Base-by-base conservation (phyloP, 1,284 basidiomycete genomes). In the Pholiota adiposa region DNA sequence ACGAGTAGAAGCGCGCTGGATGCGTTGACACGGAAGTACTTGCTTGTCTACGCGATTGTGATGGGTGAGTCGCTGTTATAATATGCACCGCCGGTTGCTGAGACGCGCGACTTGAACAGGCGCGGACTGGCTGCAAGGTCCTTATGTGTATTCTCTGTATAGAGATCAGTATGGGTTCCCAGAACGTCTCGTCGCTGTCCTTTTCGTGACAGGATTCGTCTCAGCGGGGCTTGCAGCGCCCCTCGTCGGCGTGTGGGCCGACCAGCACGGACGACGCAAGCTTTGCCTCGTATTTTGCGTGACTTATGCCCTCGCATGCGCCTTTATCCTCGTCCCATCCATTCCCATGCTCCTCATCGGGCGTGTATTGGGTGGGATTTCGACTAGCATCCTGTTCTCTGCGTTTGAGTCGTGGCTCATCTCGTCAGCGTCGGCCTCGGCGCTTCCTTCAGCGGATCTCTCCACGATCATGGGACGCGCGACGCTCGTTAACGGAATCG, bases 111-210 rank as follows among this genome's bases (percentile, higher is more conserved):
- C 19, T 19, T 55, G 12, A 61, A 44, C 63, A 90, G 89, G 84
- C 58, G 86, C 89, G 59, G 89, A 91, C 69, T 91, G 89, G 89
- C 76, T 91, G n/a, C 88, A 91, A 70, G 89, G 89, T 0, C 89
- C 89, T 23, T 91, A 90, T 64, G 77, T 90, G 0, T 91, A 90
- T 67, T 88, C 87, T 19, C 74, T 90, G 0, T 91, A 91, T 70
- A 78, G 79, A 51, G 87, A 90, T 51, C 87, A 90, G 66, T 90
- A 90, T 63, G 74, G 70, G 3, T 85, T 86, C 66, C 75, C 85
- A 0, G 88, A 90, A 68, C 75, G 85, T 34, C 72, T 83, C 23
- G 87, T 92, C 9, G 88, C 88, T 1, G 69, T 87, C 19, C 75
- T 91, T 29, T 91, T 91, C 65, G 87, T 91, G 8, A 88, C 86